Conservation (phyloP, 371 early-diverging fungal genomes). For the Edhazardia aedis region DNA sequence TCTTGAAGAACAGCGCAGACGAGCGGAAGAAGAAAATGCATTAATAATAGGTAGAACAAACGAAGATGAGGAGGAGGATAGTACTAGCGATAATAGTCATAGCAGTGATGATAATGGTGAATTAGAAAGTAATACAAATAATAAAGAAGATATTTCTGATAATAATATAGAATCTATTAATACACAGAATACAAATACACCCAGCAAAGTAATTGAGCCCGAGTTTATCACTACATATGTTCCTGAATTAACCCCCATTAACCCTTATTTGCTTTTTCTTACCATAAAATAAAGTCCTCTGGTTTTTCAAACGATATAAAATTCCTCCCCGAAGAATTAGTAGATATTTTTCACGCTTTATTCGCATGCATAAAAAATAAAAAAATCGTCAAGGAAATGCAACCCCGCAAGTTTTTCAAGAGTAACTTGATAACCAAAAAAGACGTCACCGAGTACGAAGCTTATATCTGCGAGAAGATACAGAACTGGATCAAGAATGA, state of each 20-base stretch:
- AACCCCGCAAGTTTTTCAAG: constrained; percentile 44
- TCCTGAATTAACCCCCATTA: constrained; percentile 30
- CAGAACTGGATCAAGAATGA: constrained; percentile 30
- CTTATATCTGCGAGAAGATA: constrained; percentile 30
- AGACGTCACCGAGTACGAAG: constrained; percentile 40
- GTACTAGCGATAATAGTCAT: constrained; percentile 32
- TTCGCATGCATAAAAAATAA: constrained; percentile 32
- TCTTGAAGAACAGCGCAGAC: too few species aligned
- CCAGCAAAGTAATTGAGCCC: too few species aligned
- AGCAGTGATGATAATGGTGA: constrained; percentile 6
- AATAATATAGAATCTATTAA: too few species aligned
- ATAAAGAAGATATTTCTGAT: too few species aligned
- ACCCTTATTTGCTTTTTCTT: constrained; percentile 42
- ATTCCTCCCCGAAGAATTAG: constrained; percentile 46
- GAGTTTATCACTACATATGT: too few species aligned
- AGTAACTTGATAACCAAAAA: constrained; percentile 41
- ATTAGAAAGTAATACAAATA: too few species aligned
- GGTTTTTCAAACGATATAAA: constrained; percentile 45
- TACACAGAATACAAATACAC: too few species aligned
- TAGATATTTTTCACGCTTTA: constrained; percentile 39
- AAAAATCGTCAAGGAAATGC: constrained; percentile 24
- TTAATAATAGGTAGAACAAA: background rate
- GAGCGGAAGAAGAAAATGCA: too few species aligned
- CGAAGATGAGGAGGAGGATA: background rate
- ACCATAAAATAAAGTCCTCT: constrained; percentile 36